A percentile compares a stretch with the other conserved stretches of the same genome.
Conservation (phyloP, 768 basidiomycete species). For the Dendrothele bispora region DNA sequence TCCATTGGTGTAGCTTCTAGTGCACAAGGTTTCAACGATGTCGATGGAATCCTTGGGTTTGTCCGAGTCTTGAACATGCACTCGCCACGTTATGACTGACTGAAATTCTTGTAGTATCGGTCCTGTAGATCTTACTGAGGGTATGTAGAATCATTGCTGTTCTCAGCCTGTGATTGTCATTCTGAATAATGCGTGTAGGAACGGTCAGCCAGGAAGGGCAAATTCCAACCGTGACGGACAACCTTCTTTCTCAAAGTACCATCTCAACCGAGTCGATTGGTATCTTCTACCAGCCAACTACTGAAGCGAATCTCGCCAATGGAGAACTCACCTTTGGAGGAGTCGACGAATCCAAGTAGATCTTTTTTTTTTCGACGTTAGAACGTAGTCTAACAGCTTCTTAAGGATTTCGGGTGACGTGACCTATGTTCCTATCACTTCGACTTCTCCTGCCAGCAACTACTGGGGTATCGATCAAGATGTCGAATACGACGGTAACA, state of each 20-base stretch:
- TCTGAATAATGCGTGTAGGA: no score
- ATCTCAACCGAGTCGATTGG: conserved; percentile 48
- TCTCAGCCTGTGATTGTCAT: no score
- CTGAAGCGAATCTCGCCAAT: conserved; percentile 33
- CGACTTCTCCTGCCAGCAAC: conserved; percentile 43
- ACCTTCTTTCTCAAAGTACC: conserved; percentile 45
- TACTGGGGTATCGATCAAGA: conserved; percentile 53
- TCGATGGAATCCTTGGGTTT: conserved; percentile 55
- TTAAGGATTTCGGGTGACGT: conserved; percentile 33
- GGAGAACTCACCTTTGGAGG: conserved; percentile 60
- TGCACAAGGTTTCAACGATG: conserved; percentile 42
- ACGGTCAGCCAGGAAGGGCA: conserved; percentile 38
- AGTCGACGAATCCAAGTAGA: conserved; percentile 44
- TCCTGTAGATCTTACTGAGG: conserved; percentile 47
- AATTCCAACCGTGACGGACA: conserved; percentile 61
- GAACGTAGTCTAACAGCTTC: conserved; percentile 21
- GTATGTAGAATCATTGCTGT: conserved; percentile 8
- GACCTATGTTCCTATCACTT: conserved; percentile 40
- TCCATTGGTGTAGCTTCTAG: conserved; percentile 46
- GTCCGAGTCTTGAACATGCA: no score
- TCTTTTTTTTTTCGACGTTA: background rate
- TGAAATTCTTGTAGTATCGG: conserved; percentile 44
- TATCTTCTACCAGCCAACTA: conserved; percentile 45
- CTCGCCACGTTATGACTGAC: no score
- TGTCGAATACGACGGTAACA: conserved; percentile 33